Evolutionary conservation across 164 flowering plant genomes (phyloP), one percentile per base, ranked within the genome.

Genomic region (Platanus orientalis): DNA sequence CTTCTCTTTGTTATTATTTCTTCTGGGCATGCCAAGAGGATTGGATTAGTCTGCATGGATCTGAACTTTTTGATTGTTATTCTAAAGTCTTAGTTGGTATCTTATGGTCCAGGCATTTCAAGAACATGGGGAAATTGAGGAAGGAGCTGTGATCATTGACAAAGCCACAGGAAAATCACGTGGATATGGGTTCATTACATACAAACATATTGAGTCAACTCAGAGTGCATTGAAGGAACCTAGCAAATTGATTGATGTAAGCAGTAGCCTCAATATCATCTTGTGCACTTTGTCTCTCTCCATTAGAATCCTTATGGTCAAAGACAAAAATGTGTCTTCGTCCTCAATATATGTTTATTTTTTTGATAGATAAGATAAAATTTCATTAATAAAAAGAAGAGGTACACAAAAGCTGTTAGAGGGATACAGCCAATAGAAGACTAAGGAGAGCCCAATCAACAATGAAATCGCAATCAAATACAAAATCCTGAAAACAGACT

Each of bases 91-190:
- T n/a, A n/a, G n/a, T 34, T n/a, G 36, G 24, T 47, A 10, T 67
- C 17, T 57, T 73, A 55, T 72, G 51, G 45, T 63, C 25, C 71
- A 84, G 92, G 89, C 86, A 58, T 87, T 84, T 74, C 68, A 7
- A 50, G 83, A 42, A 57, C 89, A 87, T 73, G 92, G 92, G 59
- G 92, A 87, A 76, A 82, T 87, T 34, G 92, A 87, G 65, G 89
- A 87, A 80, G 92, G 89, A 54, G 92, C 89, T 74, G 89, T 86
- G 54, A 84, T 86, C n/a, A 44, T 68, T 71, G 89, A 86, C 75
- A 86, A 86, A 74, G 69, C 73, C 24, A 81, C 87, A 4, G 86
- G 86, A 61, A 87, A 84, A 51, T 87, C 92, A 23, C 89, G 86
- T 61, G 89, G 92, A 29, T 87, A 83, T 75, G 92, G 92, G 47